phyloP scores from a whole-genome alignment of 1,284 basidiomycete genomes.

The Cryptococcus hybrid region DNA sequence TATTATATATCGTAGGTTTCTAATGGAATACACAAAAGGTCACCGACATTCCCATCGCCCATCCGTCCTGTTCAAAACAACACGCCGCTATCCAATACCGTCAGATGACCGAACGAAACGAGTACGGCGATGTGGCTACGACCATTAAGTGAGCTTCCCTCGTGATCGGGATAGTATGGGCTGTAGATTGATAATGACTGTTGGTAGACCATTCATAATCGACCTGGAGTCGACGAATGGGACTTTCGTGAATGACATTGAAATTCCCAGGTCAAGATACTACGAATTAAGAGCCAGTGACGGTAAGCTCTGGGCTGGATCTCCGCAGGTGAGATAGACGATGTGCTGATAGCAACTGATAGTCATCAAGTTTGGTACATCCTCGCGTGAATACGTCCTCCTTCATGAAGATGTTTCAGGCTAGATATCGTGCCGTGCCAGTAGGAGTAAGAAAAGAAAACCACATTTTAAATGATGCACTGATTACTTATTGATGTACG shows the following conservation, averaged over 20 bases:
- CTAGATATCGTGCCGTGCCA: too few species aligned
- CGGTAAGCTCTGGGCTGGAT: slow-evolving; percentile 57
- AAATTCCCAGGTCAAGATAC: slow-evolving; percentile 76
- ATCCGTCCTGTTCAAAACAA: slow-evolving; percentile 97
- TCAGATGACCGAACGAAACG: slow-evolving; percentile 78
- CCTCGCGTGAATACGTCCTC: slow-evolving; percentile 82
- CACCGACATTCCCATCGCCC: slow-evolving; percentile 85
- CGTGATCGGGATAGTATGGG: neutral
- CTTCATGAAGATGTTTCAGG: slow-evolving; percentile 68
- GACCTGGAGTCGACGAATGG: slow-evolving; percentile 97
- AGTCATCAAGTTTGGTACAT: slow-evolving; percentile 92
- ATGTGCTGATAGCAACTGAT: neutral
- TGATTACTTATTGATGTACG: too few species aligned
- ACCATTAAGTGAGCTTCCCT: slow-evolving; percentile 68
- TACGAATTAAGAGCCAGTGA: slow-evolving; percentile 87
- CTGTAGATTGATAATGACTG: neutral
- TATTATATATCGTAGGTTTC: neutral
- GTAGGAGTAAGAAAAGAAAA: too few species aligned
- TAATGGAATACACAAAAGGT: slow-evolving; percentile 41
- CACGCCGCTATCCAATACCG: slow-evolving; percentile 97
- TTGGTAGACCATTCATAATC: slow-evolving; percentile 80
- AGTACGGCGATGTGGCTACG: slow-evolving; percentile 75
- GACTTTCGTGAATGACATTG: slow-evolving; percentile 82
- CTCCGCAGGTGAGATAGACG: neutral
- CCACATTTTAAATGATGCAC: too few species aligned